Conservation (phyloP, 1,284 basidiomycete genomes). For the Spongiforma sp. region DNA sequence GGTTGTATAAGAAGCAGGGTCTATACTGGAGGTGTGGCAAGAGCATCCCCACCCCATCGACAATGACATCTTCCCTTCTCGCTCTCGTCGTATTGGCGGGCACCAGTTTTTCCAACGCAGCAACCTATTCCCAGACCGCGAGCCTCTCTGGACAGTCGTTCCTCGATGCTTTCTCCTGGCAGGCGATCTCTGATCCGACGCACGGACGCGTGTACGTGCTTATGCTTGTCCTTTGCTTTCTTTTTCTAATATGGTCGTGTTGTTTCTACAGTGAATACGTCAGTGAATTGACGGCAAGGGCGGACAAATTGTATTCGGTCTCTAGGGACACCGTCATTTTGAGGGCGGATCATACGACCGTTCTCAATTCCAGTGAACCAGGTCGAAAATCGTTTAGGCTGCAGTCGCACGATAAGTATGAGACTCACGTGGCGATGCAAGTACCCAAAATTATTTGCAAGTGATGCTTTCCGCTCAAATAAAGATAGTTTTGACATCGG, state of each 20-base stretch:
- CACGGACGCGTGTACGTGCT: constrained; percentile 49
- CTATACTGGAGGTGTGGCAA: not conserved
- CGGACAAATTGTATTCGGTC: constrained; percentile 52
- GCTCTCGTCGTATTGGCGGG: constrained; percentile 14
- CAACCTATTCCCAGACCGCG: constrained; percentile 42
- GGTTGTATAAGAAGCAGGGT: constrained; percentile 19
- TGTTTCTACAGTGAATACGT: constrained; percentile 53
- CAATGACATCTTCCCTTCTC: constrained; percentile 16
- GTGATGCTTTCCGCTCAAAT: not conserved
- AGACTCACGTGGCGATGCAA: constrained; percentile 43
- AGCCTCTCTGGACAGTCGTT: constrained; percentile 49
- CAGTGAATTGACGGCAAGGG: constrained; percentile 44
- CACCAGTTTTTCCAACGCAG: constrained; percentile 17
- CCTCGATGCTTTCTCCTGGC: constrained; percentile 46
- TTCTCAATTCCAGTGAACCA: constrained; percentile 34
- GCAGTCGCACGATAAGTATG: constrained; percentile 36
- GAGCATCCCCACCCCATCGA: not conserved
- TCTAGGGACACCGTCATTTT: constrained; percentile 50
- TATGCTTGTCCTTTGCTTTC: not conserved
- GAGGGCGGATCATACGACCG: constrained; percentile 40
- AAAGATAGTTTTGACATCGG: constrained; percentile 38
- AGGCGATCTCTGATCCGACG: constrained; percentile 51
- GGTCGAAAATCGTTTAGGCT: constrained; percentile 45
- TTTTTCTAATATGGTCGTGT: not conserved
- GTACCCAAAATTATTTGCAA: constrained; percentile 2